phyloP scores from a whole-genome alignment of 202 grass and related monocot species.

The Panicum virgatum region DNA sequence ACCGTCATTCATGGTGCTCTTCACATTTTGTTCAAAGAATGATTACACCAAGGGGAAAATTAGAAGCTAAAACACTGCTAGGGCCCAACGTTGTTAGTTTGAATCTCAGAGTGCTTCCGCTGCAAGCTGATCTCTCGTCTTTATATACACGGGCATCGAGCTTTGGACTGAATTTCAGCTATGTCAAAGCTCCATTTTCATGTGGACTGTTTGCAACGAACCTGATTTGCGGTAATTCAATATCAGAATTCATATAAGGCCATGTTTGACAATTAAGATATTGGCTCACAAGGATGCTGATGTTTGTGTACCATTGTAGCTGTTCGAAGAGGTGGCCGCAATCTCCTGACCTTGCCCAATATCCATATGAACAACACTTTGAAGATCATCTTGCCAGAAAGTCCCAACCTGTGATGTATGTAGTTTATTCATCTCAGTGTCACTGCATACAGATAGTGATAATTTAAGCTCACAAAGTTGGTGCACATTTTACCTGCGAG shows the following conservation, averaged over 20 bases:
- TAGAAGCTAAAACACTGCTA: conserved; percentile 76
- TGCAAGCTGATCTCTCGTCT: conserved; percentile 41
- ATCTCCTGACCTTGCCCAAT: conserved; percentile 83
- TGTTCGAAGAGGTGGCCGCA: conserved; percentile 61
- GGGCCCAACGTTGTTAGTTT: conserved; percentile 84
- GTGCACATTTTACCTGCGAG: conserved; percentile 69
- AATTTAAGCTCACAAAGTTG: background rate
- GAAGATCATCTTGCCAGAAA: conserved; percentile 95
- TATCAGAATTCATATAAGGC: conserved; percentile 6
- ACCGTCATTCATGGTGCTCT: conserved; percentile 2
- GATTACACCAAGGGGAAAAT: conserved; percentile 58
- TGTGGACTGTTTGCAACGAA: conserved; percentile 76
- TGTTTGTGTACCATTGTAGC: conserved; percentile 60
- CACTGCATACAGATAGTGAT: background rate
- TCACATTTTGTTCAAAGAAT: conserved; percentile 69
- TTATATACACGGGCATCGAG: conserved; percentile 71
- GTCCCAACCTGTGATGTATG: conserved; percentile 57
- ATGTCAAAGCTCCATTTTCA: conserved; percentile 97
- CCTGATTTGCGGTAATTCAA: conserved; percentile 42
- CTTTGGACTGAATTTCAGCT: conserved; percentile 31
- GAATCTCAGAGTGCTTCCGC: conserved; percentile 57
- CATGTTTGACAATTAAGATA: background rate
- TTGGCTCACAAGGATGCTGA: background rate
- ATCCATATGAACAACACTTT: conserved; percentile 89
- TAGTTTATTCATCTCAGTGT: background rate